Conservation (phyloP, 805 yeast genomes). For the Clavispora vitiphila region DNA sequence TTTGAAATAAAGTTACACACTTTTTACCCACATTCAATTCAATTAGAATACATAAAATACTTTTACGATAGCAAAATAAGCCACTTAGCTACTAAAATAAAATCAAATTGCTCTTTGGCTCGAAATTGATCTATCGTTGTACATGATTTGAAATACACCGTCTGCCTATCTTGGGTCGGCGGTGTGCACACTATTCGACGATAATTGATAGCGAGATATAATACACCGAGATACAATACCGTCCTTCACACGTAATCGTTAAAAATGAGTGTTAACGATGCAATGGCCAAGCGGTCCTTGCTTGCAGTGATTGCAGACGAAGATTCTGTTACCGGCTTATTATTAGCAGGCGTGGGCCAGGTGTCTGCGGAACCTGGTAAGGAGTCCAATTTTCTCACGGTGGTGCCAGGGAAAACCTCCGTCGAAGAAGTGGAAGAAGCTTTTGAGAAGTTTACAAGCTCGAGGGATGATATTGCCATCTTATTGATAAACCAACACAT, state of each 20-base stretch:
- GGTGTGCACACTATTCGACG: constrained; percentile 1
- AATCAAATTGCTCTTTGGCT: no score
- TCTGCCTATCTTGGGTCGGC: not conserved
- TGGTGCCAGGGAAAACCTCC: constrained; percentile 67
- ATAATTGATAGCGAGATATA: not conserved
- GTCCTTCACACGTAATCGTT: not conserved
- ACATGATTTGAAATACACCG: not conserved
- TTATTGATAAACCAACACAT: constrained; percentile 89
- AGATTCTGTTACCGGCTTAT: constrained; percentile 93
- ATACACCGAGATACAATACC: not conserved
- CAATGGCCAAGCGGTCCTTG: constrained; percentile 66
- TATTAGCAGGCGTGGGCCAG: constrained; percentile 94
- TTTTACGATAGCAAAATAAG: no score
- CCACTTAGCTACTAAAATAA: no score
- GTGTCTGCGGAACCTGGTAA: constrained; percentile 55
- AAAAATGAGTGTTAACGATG: constrained; percentile 27
- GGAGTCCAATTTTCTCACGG: constrained; percentile 79
- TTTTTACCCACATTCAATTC: no score
- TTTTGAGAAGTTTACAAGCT: constrained; percentile 67
- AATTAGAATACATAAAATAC: no score
- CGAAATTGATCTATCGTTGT: no score
- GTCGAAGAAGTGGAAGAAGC: constrained; percentile 70
- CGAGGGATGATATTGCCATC: constrained; percentile 87
- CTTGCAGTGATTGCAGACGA: constrained; percentile 97
- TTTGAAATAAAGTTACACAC: no score